Conservation (phyloP, 2,329 filamentous ascomycete species). For the Neocatenulostroma microsporum region DNA sequence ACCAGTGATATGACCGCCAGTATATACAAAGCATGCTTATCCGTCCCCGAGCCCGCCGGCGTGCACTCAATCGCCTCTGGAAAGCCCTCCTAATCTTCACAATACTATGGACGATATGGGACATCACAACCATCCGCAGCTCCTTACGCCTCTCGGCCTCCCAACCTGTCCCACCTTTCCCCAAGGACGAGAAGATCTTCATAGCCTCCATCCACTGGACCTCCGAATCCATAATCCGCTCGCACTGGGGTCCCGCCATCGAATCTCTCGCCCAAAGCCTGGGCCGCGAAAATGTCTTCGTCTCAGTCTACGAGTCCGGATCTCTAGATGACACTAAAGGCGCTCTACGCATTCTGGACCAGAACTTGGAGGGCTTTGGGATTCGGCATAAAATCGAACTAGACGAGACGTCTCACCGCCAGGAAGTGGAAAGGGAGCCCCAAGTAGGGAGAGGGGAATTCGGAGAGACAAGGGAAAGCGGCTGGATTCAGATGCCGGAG, state of each 20-base stretch:
- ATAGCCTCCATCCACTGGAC: constrained; percentile 66
- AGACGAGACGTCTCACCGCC: constrained; percentile 51
- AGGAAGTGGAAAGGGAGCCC: constrained; percentile 44
- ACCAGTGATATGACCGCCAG: too few species aligned
- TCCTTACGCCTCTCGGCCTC: background rate
- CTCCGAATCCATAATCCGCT: constrained; percentile 51
- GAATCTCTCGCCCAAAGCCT: constrained; percentile 49
- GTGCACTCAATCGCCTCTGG: background rate
- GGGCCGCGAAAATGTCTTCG: constrained; percentile 57
- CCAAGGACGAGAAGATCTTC: constrained; percentile 45
- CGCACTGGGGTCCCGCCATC: constrained; percentile 56
- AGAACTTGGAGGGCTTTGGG: constrained; percentile 43
- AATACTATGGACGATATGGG: background rate
- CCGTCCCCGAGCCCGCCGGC: constrained; percentile 2
- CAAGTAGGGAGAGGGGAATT: too few species aligned
- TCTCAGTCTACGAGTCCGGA: constrained; percentile 61
- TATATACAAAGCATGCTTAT: constrained; percentile 4
- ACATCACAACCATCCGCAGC: background rate
- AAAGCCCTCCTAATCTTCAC: background rate
- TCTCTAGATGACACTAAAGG: constrained; percentile 62
- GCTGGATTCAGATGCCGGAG: constrained; percentile 57
- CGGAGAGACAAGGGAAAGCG: too few species aligned
- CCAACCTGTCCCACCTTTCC: constrained; percentile 8
- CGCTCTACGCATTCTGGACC: constrained; percentile 51
- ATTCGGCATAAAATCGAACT: constrained; percentile 51